These are phyloP conservation scores for Tagetes erecta DNA, from an alignment of 129 eudicot genomes.

Conservation along the genomic window DNA sequence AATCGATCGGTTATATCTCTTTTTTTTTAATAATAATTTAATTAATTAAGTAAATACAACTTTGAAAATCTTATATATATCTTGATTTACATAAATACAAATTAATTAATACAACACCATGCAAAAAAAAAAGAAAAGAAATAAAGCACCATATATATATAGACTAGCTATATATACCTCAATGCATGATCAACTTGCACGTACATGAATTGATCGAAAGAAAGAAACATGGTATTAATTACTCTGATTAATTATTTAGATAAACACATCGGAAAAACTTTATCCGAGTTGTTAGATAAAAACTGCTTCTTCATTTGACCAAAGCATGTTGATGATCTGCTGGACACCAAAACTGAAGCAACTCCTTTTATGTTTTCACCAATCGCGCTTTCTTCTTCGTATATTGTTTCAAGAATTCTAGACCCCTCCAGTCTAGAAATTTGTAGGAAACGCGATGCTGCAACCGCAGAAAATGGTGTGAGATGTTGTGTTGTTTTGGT, in stretches of 20 bases:
- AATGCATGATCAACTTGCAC: too few relatives aligned
- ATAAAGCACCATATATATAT: too few relatives aligned
- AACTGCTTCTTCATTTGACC: constrained; percentile 23
- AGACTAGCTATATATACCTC: too few relatives aligned
- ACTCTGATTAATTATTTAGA: not conserved
- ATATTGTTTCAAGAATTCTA: constrained; percentile 23
- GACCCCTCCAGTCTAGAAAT: constrained; percentile 21
- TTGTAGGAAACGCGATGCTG: constrained; percentile 8
- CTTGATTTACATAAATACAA: too few relatives aligned
- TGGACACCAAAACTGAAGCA: constrained; percentile 18
- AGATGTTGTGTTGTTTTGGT: constrained; percentile 25
- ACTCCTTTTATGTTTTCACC: constrained; percentile 14
- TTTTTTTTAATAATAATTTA: too few relatives aligned
- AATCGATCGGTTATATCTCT: too few relatives aligned
- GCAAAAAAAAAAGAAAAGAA: not conserved
- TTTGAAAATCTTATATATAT: too few relatives aligned
- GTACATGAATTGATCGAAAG: too few relatives aligned
- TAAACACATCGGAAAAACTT: constrained; percentile 3
- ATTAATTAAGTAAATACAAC: too few relatives aligned
- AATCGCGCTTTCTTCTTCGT: constrained; percentile 18
- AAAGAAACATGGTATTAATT: not conserved
- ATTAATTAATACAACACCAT: not conserved
- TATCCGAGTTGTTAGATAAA: constrained; percentile 3
- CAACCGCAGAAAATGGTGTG: constrained; percentile 36
- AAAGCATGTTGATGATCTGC: constrained; percentile 17